These are phyloP conservation scores for Exophiala alcalophila DNA, from an alignment of 2,329 filamentous ascomycete genomes.

Conservation along the genomic window DNA sequence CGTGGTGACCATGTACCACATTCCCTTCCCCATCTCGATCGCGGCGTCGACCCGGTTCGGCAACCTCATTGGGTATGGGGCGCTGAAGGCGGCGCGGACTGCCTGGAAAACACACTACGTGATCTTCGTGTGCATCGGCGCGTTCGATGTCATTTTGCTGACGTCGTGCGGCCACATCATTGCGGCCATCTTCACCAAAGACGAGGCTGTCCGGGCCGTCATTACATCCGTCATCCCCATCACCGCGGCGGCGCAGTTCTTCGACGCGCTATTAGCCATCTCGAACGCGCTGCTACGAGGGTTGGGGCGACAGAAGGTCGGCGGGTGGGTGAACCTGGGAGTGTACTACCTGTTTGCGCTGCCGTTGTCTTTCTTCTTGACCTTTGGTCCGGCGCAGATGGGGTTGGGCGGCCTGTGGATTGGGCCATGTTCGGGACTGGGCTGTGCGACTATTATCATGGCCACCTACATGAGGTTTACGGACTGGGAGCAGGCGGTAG, in stretches of 20 bases:
- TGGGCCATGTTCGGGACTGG: constrained; percentile 62
- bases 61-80: constrained; percentile 76
- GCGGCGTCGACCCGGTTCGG: constrained; percentile 77
- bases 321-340: constrained; percentile 73
- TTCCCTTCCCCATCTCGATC: constrained; percentile 79
- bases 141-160: constrained; percentile 68
- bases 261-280: constrained; percentile 69
- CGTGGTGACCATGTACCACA: constrained; percentile 77
- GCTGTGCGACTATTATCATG: constrained; percentile 72
- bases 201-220: constrained; percentile 59
- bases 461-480: constrained; percentile 60
- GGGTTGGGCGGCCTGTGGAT: constrained; percentile 70
- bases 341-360: constrained; percentile 76
- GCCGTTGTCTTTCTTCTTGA: constrained; percentile 68
- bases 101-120: constrained; percentile 67
- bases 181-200: constrained; percentile 66
- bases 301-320: constrained; percentile 74
- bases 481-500: constrained; percentile 52
- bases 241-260: constrained; percentile 75
- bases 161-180: constrained; percentile 63
- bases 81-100: constrained; percentile 69
- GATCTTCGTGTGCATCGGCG: constrained; percentile 60
- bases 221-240: constrained; percentile 66
- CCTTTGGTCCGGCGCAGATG: constrained; percentile 66
- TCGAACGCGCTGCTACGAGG: constrained; percentile 75